Conservation (phyloP, 768 basidiomycete species). For the Ephemerocybe angulata region DNA sequence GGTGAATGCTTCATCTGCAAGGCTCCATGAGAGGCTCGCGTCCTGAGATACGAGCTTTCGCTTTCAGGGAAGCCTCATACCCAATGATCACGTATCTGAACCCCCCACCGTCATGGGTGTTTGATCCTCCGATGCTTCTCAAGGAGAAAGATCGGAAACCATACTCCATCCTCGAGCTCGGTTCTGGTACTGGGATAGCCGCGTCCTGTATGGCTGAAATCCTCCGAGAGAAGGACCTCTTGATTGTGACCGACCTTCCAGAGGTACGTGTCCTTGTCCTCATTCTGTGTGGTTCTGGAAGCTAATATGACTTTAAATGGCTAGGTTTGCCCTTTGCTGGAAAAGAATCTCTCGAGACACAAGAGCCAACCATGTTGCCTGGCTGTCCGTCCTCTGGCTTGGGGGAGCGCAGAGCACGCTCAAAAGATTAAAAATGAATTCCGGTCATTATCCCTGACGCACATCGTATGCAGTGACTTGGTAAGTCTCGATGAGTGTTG, state of each 20-base stretch:
- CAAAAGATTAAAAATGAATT: neutral
- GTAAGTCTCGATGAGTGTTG: constrained; percentile 46
- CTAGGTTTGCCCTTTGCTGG: constrained; percentile 47
- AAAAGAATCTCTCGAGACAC: constrained; percentile 30
- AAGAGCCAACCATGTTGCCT: neutral
- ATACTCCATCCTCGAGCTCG: constrained; percentile 63
- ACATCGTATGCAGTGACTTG: constrained; percentile 81
- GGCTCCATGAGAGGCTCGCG: neutral
- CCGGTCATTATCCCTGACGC: constrained; percentile 37
- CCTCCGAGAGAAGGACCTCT: constrained; percentile 39
- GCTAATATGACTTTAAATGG: neutral
- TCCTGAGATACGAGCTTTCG: constrained; percentile 6
- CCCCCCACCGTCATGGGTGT: constrained; percentile 33
- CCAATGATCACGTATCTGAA: constrained; percentile 53
- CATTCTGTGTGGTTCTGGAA: neutral
- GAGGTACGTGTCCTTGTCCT: constrained; percentile 44
- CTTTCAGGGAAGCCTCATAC: constrained; percentile 71
- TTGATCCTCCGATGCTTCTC: constrained; percentile 44
- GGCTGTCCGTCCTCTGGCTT: constrained; percentile 57
- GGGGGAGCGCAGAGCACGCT: constrained; percentile 58
- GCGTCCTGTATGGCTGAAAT: constrained; percentile 36
- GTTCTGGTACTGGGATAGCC: constrained; percentile 73
- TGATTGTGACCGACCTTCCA: constrained; percentile 72
- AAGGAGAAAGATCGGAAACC: constrained; percentile 30
- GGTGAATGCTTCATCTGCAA: constrained; percentile 42